These are phyloP conservation scores for Brassica cretica DNA, from an alignment of 345 rosid genomes.

Conservation along the genomic window DNA sequence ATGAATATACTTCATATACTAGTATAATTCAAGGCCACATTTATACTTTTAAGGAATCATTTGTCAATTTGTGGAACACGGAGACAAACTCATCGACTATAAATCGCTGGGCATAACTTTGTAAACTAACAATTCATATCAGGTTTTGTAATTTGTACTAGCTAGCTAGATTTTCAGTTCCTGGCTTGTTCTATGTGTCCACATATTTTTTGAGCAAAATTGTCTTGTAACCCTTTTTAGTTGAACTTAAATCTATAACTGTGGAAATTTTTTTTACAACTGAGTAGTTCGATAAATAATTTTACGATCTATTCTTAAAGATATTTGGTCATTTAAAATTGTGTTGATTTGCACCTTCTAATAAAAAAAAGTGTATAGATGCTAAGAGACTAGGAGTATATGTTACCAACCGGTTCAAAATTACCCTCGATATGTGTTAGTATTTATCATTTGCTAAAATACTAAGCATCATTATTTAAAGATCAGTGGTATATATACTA, in stretches of 20 bases:
- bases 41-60: constrained; percentile 38
- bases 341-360: background rate
- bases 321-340: background rate
- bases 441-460: constrained; percentile 5
- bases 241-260: background rate
- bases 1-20: background rate
- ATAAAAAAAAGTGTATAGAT: background rate
- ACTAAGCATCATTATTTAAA: constrained; percentile 9
- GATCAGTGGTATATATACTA: constrained; percentile 16
- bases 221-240: background rate
- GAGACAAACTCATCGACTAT: constrained; percentile 23
- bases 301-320: background rate
- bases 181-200: background rate
- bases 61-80: constrained; percentile 32
- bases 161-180: constrained; percentile 10
- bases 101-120: constrained; percentile 22
- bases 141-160: background rate
- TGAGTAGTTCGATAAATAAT: background rate
- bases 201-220: background rate
- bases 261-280: background rate
- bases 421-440: background rate
- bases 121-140: background rate
- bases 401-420: constrained; percentile 10
- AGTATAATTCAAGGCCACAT: constrained; percentile 16
- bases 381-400: background rate